phyloP scores from a whole-genome alignment of 2,329 filamentous ascomycete genomes.

The Ceratocystiopsis minuta region DNA sequence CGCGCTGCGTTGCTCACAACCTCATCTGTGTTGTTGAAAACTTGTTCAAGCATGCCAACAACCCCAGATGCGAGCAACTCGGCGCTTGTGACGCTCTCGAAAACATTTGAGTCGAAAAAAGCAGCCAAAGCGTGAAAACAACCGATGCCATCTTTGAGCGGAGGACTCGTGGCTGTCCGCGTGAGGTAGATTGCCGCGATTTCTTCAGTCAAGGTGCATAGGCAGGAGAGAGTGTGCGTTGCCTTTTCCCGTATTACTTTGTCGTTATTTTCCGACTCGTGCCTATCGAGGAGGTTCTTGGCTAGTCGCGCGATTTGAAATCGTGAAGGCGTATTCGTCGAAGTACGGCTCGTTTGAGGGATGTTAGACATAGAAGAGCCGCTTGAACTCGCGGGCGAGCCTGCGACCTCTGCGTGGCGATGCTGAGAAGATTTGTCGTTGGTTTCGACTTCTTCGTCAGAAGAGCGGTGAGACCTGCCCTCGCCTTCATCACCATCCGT shows the following conservation, averaged over 20 bases:
- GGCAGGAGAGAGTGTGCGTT: slow-evolving; percentile 49
- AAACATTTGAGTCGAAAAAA: slow-evolving; percentile 74
- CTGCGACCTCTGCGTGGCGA: slow-evolving; percentile 15
- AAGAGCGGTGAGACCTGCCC: neutral
- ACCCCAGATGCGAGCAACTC: slow-evolving; percentile 83
- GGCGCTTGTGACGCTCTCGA: slow-evolving; percentile 89
- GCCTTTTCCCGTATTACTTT: slow-evolving; percentile 66
- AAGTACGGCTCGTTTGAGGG: slow-evolving; percentile 29
- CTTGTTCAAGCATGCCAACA: slow-evolving; percentile 63
- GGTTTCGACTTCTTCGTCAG: slow-evolving; percentile 6
- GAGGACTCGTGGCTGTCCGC: slow-evolving; percentile 26
- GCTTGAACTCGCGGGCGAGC: slow-evolving; percentile 48
- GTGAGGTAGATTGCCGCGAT: slow-evolving; percentile 54
- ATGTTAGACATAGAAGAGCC: slow-evolving; percentile 48
- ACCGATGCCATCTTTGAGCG: slow-evolving; percentile 34
- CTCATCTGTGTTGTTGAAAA: slow-evolving; percentile 59
- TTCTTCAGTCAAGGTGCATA: slow-evolving; percentile 53
- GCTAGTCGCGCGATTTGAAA: slow-evolving; percentile 60
- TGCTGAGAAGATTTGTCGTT: too few relatives aligned
- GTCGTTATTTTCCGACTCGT: slow-evolving; percentile 58
- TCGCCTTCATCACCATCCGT: slow-evolving; percentile 7
- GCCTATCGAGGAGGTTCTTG: slow-evolving; percentile 64
- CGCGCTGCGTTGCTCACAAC: slow-evolving; percentile 47
- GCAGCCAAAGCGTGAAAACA: slow-evolving; percentile 61
- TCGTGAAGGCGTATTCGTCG: slow-evolving; percentile 39